phyloP scores from a whole-genome alignment of 345 rosid genomes.

The Theobroma cacao region DNA sequence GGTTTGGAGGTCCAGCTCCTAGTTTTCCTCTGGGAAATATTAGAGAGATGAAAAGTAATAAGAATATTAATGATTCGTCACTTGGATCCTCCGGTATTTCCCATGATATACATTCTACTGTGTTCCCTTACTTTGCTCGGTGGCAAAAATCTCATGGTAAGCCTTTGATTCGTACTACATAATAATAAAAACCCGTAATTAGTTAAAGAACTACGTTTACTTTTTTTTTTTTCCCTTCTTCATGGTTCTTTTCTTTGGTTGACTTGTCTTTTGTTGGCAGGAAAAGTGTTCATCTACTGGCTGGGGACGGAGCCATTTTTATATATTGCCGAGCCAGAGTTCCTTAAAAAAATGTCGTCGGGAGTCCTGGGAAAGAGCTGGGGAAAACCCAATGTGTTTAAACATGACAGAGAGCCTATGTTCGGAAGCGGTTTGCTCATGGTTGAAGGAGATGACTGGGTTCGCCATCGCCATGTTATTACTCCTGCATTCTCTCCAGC shows the following conservation, averaged over 20 bases:
- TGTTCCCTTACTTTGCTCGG: conserved; percentile 70
- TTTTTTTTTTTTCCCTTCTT: neutral
- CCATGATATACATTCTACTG: conserved; percentile 77
- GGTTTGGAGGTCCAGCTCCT: conserved; percentile 80
- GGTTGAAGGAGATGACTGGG: conserved; percentile 95
- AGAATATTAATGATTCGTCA: conserved; percentile 16
- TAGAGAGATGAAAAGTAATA: conserved; percentile 51
- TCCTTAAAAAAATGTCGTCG: conserved; percentile 63
- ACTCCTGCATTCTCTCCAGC: conserved; percentile 81
- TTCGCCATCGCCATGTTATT: conserved; percentile 81
- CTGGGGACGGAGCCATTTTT: conserved; percentile 91
- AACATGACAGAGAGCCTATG: conserved; percentile 85
- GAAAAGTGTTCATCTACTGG: conserved; percentile 93
- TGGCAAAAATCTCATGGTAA: conserved; percentile 85
- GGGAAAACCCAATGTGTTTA: conserved; percentile 90
- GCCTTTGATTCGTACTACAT: neutral
- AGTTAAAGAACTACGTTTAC: neutral
- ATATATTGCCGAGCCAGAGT: conserved; percentile 86
- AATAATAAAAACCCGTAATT: neutral
- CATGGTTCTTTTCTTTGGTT: neutral
- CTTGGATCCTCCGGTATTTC: conserved; percentile 32
- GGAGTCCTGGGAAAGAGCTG: conserved; percentile 91
- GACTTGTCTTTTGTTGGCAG: no score
- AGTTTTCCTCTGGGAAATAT: conserved; percentile 80
- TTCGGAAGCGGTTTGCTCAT: conserved; percentile 82